These are phyloP conservation scores for Astrothelium macrocarpum DNA, from an alignment of 495 filamentous ascomycete species.

Conservation along the genomic window DNA sequence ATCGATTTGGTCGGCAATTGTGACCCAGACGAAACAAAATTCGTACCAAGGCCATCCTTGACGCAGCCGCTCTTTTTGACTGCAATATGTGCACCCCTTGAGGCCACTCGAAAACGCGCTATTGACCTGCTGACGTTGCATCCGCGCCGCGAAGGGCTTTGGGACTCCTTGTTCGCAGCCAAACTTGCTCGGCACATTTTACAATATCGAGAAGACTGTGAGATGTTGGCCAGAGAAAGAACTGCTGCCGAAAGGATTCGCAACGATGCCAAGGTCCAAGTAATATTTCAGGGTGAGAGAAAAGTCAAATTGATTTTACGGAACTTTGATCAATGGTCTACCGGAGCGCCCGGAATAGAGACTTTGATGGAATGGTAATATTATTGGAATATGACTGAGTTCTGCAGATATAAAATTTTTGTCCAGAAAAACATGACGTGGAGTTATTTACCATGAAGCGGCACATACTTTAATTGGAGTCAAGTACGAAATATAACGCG, in stretches of 20 bases:
- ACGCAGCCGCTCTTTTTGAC: not conserved
- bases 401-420: no score
- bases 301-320: not conserved
- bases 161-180: not conserved
- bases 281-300: not conserved
- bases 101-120: not conserved
- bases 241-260: not conserved
- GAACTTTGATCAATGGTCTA: not conserved
- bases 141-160: not conserved
- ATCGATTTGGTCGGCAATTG: not conserved
- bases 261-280: not conserved
- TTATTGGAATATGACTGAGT: no score
- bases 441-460: no score
- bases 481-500: no score
- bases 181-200: not conserved
- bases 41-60: not conserved
- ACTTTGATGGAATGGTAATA: not conserved
- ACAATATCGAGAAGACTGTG: not conserved
- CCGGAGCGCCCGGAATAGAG: not conserved
- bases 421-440: no score
- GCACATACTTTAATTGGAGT: no score
- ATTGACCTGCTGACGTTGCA: not conserved
- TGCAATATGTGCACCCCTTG: not conserved
- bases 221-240: not conserved
- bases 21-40: not conserved